A percentile compares a stretch with the other conserved stretches of the same genome.
These are phyloP conservation scores for Candida silvicultrix DNA, from an alignment of 805 yeast species.

Conservation along the genomic window DNA sequence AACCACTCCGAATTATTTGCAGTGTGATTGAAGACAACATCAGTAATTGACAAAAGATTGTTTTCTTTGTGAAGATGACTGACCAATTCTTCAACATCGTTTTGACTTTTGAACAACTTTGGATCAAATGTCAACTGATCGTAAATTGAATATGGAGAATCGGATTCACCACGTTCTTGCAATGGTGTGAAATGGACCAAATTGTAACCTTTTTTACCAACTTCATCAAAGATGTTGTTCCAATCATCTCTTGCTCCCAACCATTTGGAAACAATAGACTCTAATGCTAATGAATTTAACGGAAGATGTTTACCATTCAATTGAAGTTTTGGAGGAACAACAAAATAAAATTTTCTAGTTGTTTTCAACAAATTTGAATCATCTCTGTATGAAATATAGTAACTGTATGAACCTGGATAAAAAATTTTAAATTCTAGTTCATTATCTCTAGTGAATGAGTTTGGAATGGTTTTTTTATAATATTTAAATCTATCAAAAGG, in stretches of 20 bases:
- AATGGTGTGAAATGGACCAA: conserved; percentile 96
- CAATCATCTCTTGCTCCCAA: conserved; percentile 65
- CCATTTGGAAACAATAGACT: conserved; percentile 88
- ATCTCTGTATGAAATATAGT: conserved; percentile 54
- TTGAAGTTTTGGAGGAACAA: conserved; percentile 70
- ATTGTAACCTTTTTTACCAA: conserved; percentile 77
- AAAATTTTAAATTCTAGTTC: conserved; percentile 54
- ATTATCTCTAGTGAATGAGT: conserved; percentile 61
- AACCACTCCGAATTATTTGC: conserved; percentile 89
- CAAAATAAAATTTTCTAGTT: conserved; percentile 64
- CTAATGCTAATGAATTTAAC: conserved; percentile 73
- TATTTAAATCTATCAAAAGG: conserved; percentile 53
- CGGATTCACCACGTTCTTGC: conserved; percentile 81
- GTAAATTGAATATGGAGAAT: conserved; percentile 88
- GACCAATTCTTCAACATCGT: conserved; percentile 50
- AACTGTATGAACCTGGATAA: conserved; percentile 76
- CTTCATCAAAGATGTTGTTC: conserved; percentile 56
- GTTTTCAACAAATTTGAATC: conserved; percentile 29
- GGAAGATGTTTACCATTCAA: conserved; percentile 54
- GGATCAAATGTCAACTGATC: conserved; percentile 83
- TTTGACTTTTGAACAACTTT: conserved; percentile 44
- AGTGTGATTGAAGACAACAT: conserved; percentile 92
- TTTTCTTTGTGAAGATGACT: conserved; percentile 42
- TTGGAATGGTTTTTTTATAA: conserved; percentile 40
- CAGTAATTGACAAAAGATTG: conserved; percentile 74